Evolutionary conservation across 108 stramenopile genomes (phyloP), one percentile per base, ranked within the genome.

Genomic region (Chaetoceros muelleri): DNA sequence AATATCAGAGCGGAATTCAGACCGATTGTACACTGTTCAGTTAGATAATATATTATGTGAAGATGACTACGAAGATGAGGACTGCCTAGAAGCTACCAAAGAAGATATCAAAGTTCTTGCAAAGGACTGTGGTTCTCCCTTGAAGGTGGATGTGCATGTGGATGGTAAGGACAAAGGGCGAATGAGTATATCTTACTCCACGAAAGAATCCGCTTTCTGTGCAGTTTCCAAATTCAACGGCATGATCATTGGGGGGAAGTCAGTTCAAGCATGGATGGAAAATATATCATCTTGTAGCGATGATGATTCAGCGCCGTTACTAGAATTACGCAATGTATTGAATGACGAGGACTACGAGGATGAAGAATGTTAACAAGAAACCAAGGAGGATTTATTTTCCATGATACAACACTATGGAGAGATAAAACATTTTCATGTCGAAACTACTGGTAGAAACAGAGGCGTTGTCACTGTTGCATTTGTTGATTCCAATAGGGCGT

Each of bases 171-270:
- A 64, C 22, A 58, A 44, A 28, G 75, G 72, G 28, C 26, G 22
- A 25, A 63, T 76, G 17, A 24, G 34, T 53, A 30, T 73, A 31
- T 44, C 25, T 21, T 18, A 29, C 60, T 16, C 30, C 52, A 17
- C 22, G 2, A 16, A 27, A 53, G 34, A 52, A 25, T 68, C 56
- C 40, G 69, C 72, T 16, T 29, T 67, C 28, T 26, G 64, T 25
- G 82, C 79, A 2, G 58, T 67, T 10, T 25, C 53, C 24, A 68
- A 68, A 49, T 73, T 90, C 23, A 46, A 75, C 55, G 79, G 77
- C 10, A 80, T 80, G 74, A 58, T 87, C 1, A 56, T 87, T 24
- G 85, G 89, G 24, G 89, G 89, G 2, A 24, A 46, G 28, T 58
- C 56, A 0, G 50, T 86, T 25, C 55, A 66, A 23, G 82, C 81